phyloP scores from a whole-genome alignment of 352 stramenopile genomes.

The Saprolegnia diclina region DNA sequence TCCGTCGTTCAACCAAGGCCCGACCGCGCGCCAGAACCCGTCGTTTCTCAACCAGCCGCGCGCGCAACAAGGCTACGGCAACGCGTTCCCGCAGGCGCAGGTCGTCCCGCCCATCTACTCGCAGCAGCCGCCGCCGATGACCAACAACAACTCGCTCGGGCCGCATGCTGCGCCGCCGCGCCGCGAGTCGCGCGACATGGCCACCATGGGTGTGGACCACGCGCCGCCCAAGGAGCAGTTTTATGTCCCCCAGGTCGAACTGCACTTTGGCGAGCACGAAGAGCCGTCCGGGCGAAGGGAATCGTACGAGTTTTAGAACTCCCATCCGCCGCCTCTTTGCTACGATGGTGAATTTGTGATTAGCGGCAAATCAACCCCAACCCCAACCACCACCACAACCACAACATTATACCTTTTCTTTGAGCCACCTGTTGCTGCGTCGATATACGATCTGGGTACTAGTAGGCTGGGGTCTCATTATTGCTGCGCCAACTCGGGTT shows the following conservation, averaged over 20 bases:
- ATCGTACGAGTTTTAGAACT: slow-evolving; percentile 26
- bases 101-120: neutral
- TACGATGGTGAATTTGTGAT: too few species aligned
- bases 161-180: slow-evolving; percentile 6
- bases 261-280: slow-evolving; percentile 3
- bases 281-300: slow-evolving; percentile 17
- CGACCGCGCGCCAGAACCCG: slow-evolving; percentile 3
- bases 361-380: too few species aligned
- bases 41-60: slow-evolving; percentile 1
- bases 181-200: slow-evolving; percentile 6
- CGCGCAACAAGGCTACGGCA: neutral
- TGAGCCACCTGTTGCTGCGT: too few species aligned
- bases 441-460: too few species aligned
- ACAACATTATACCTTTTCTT: too few species aligned
- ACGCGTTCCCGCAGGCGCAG: slow-evolving; percentile 10
- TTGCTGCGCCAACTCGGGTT: neutral
- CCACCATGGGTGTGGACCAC: neutral
- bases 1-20: slow-evolving; percentile 8
- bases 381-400: too few species aligned
- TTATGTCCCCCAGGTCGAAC: slow-evolving; percentile 17
- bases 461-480: too few species aligned
- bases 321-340: neutral
- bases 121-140: neutral
- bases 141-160: neutral
- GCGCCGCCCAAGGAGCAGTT: slow-evolving; percentile 22